Evolutionary conservation across 1,139 yeast species (phyloP).

Genomic region (Taiozyma sp.): DNA sequence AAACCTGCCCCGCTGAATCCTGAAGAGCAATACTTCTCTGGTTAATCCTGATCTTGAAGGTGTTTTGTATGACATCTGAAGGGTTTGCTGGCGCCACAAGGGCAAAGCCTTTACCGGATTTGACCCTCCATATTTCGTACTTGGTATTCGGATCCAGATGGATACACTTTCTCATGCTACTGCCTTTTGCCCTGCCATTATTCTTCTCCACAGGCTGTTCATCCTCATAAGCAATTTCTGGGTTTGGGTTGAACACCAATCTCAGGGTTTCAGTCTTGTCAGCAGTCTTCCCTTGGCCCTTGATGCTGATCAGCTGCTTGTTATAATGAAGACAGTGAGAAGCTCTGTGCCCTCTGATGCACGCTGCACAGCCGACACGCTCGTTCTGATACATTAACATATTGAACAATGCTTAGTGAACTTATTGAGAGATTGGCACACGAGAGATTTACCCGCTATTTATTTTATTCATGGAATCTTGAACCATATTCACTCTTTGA

Average conservation of each 20-base stretch:
- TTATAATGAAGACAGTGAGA: slow-evolving; percentile 3
- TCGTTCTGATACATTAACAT: slow-evolving; percentile 5
- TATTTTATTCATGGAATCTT: too few species aligned
- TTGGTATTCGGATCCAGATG: slow-evolving; percentile 3
- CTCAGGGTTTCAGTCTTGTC: slow-evolving; percentile 2
- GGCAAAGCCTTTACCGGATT: background rate
- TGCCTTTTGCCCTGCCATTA: slow-evolving; percentile 2
- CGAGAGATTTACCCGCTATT: background rate
- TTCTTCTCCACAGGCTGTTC: slow-evolving; percentile 1
- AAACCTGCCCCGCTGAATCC: too few species aligned
- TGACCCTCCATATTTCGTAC: background rate
- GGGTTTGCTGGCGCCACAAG: background rate
- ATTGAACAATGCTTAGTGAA: background rate
- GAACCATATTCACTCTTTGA: background rate
- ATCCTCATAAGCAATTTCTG: background rate
- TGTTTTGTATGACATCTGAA: background rate
- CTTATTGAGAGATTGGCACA: too few species aligned
- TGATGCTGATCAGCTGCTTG: slow-evolving; percentile 3
- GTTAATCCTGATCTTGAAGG: background rate
- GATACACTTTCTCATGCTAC: background rate
- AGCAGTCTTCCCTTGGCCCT: slow-evolving; percentile 2
- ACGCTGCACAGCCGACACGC: slow-evolving; percentile 4
- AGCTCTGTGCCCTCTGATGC: slow-evolving; percentile 9
- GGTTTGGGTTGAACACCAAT: background rate
- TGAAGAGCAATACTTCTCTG: background rate